Evolutionary conservation across 2,329 filamentous ascomycete species (phyloP).

Genomic region (Hirsutella thompsonii): DNA sequence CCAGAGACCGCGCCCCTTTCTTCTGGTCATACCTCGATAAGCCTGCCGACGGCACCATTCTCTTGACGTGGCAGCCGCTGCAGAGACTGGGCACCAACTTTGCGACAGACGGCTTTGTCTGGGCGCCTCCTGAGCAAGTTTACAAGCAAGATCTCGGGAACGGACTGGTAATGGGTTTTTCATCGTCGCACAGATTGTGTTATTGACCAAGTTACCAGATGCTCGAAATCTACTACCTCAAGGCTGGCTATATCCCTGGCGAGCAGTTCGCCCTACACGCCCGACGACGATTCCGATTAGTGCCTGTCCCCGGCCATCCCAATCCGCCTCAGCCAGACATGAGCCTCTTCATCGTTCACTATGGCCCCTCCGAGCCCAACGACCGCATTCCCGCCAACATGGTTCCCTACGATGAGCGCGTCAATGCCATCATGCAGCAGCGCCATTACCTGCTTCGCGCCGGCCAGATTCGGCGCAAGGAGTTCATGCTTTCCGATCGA

Average conservation of each 20-base stretch:
- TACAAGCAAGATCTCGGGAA: conserved; percentile 61
- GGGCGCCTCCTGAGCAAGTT: conserved; percentile 68
- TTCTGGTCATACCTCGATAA: conserved; percentile 85
- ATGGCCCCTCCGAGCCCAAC: conserved; percentile 61
- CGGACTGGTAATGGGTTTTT: conserved; percentile 30
- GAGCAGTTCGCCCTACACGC: conserved; percentile 67
- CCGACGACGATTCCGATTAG: conserved; percentile 74
- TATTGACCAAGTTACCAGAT: conserved; percentile 35
- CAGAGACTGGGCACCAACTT: conserved; percentile 59
- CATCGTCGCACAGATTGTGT: no score
- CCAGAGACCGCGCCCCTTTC: conserved; percentile 74
- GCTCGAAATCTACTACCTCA: conserved; percentile 79
- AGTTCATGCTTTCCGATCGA: conserved; percentile 87
- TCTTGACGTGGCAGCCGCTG: conserved; percentile 81
- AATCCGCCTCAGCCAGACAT: conserved; percentile 63
- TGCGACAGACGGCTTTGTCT: conserved; percentile 85
- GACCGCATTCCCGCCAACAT: conserved; percentile 59
- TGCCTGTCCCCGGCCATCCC: conserved; percentile 56
- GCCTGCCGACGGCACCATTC: conserved; percentile 68
- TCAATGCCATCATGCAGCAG: conserved; percentile 47
- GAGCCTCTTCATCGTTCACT: conserved; percentile 84
- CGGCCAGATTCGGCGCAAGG: conserved; percentile 75
- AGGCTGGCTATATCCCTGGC: conserved; percentile 64
- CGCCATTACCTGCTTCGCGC: conserved; percentile 55
- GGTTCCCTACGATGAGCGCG: conserved; percentile 50